Evolutionary conservation across 2,329 filamentous ascomycete genomes (phyloP), one percentile per base, ranked within the genome.

Genomic region (Geosmithia putterillii): DNA sequence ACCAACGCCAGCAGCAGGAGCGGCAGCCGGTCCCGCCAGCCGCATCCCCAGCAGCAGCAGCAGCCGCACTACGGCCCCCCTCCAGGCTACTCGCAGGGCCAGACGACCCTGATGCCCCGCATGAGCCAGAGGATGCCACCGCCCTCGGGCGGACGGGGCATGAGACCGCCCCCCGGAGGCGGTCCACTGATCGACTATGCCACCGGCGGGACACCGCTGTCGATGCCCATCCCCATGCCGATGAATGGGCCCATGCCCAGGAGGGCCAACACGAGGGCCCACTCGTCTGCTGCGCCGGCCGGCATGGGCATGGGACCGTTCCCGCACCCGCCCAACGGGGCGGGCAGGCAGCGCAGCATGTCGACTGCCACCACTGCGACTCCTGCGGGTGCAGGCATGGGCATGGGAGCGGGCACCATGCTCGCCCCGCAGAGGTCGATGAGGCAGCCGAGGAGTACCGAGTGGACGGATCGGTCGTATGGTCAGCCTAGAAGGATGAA

Each of bases 131-230:
- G 41, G 66, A n/a, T n/a, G n/a, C 28, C 28, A 7, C 28, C 28
- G 10, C 28, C 28, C 71, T 70, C 46, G 76, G 28, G 34, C 15
- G 44, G 44, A 20, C 63, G 61, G 38, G 67, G 66, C 18, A 58
- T 70, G n/a, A 62, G 59, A 12, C 59, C 60, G 4, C 42, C 48
- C 4, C 42, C 48, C 4, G 50, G 54, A 2, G 65, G 65, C 17
- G 59, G 63, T 10, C 68, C 66, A 9, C 59, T 74, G 1, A 67
- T 74, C 40, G 67, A 71, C 42, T 62, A 67, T 42, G 69, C 68
- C 10, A 64, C 54, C 42, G 52, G 60, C 8, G 54, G 51, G 22
- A 47, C 51, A n/a, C n/a, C n/a, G n/a, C n/a, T n/a, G n/a, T n/a
- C n/a, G n/a, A n/a, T n/a, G n/a, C n/a, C n/a, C 8, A 9, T 36